Percentiles rank a stretch among this genome's conserved stretches.
These are phyloP conservation scores for Ceriops tagal DNA, from an alignment of 345 rosid species.

Conservation along the genomic window DNA sequence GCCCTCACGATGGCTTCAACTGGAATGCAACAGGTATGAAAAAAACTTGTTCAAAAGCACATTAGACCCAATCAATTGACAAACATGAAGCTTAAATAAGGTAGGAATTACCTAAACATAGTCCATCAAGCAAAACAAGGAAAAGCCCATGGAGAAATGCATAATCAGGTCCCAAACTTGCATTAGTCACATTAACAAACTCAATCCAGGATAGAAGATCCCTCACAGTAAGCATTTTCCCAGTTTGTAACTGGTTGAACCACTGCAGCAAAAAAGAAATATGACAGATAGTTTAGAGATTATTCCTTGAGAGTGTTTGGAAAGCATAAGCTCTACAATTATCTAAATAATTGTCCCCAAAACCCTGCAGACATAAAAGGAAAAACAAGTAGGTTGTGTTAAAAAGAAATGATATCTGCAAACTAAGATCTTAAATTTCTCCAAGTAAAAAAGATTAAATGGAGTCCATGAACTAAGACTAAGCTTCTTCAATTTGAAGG, in stretches of 20 bases:
- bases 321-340: not conserved
- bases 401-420: no score
- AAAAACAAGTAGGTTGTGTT: not conserved
- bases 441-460: no score
- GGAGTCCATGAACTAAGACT: no score
- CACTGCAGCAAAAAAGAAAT: conserved; percentile 51
- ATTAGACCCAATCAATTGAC: not conserved
- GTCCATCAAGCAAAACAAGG: conserved; percentile 90
- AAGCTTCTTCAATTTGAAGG: no score
- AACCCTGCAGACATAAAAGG: not conserved
- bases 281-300: conserved; percentile 12
- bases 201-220: conserved; percentile 90
- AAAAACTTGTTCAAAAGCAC: not conserved
- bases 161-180: conserved; percentile 50
- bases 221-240: conserved; percentile 81
- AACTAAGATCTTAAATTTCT: no score
- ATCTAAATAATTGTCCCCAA: not conserved
- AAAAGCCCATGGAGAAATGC: conserved; percentile 84
- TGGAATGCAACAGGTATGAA: not conserved
- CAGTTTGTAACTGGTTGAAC: conserved; percentile 70
- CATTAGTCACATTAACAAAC: conserved; percentile 54
- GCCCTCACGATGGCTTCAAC: no score
- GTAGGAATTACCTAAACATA: conserved; percentile 61
- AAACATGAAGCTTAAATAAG: not conserved
- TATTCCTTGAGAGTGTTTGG: not conserved